A percentile compares a stretch with the other conserved stretches of the same genome.
These are phyloP conservation scores for Xylariaceae sp. DNA, from an alignment of 2,329 filamentous ascomycete genomes.

Conservation along the genomic window DNA sequence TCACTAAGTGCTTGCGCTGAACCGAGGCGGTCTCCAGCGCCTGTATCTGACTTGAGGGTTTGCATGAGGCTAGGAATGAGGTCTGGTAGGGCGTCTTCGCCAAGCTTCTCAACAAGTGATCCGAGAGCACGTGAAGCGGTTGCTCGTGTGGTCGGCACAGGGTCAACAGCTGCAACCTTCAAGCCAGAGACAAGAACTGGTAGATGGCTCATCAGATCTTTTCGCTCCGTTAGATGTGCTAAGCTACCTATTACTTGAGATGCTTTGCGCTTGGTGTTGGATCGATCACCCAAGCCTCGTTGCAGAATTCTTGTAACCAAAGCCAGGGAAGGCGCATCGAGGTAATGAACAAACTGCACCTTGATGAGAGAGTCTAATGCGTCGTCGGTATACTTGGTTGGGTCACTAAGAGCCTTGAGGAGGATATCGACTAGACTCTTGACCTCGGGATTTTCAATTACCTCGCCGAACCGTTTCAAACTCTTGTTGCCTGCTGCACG, in stretches of 20 bases:
- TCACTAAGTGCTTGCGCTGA: conserved; percentile 96
- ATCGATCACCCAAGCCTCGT: conserved; percentile 87
- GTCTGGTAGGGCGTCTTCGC: conserved; percentile 94
- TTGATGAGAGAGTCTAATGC: conserved; percentile 94
- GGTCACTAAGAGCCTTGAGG: conserved; percentile 95
- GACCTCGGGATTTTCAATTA: conserved; percentile 97
- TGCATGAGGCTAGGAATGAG: conserved; percentile 98
- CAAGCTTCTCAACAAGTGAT: conserved; percentile 96
- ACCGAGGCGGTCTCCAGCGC: conserved; percentile 92
- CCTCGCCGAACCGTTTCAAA: conserved; percentile 96
- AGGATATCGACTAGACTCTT: conserved; percentile 90
- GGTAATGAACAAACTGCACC: conserved; percentile 96
- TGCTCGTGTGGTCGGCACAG: conserved; percentile 93
- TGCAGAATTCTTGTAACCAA: conserved; percentile 95
- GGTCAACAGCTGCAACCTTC: conserved; percentile 88
- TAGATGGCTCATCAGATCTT: conserved; percentile 88
- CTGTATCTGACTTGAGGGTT: conserved; percentile 95
- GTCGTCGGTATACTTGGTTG: conserved; percentile 95
- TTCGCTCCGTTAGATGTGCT: conserved; percentile 94
- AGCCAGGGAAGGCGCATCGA: conserved; percentile 95
- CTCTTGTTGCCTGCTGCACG: conserved; percentile 90
- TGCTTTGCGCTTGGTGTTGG: conserved; percentile 93
- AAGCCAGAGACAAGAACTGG: conserved; percentile 92
- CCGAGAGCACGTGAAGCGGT: conserved; percentile 95
- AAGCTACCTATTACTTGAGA: conserved; percentile 97